A percentile compares a stretch with the other conserved stretches of the same genome.
Conservation (phyloP, 2,329 filamentous ascomycete genomes). For the Aureobasidium sp. region DNA sequence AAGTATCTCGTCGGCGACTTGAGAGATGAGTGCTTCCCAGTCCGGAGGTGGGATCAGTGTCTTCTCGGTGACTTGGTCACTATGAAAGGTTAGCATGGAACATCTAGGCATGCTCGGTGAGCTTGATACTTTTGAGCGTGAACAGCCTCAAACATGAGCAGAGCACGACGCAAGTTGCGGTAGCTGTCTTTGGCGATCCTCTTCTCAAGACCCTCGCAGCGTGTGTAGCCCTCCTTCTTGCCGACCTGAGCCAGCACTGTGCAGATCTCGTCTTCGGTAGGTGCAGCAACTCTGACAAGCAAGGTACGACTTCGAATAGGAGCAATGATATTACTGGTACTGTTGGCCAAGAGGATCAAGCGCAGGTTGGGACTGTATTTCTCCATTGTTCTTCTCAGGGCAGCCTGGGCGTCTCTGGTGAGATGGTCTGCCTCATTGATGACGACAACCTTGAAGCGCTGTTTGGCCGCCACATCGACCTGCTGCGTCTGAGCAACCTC, state of each 20-base stretch:
- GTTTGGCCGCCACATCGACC: conserved; percentile 84
- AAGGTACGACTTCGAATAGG: conserved; percentile 89
- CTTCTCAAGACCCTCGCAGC: conserved; percentile 66
- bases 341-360: conserved; percentile 87
- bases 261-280: conserved; percentile 78
- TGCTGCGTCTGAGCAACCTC: conserved; percentile 98
- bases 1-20: conserved; percentile 90
- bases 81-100: conserved; percentile 33
- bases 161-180: conserved; percentile 77
- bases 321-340: conserved; percentile 97
- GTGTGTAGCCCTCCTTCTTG: conserved; percentile 77
- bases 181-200: conserved; percentile 87
- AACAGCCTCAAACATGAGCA: conserved; percentile 95
- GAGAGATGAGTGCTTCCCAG: conserved; percentile 85
- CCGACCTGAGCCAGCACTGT: conserved; percentile 62
- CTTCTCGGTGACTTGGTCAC: conserved; percentile 80
- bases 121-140: conserved; percentile 84
- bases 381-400: conserved; percentile 93
- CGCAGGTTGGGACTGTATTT: conserved; percentile 96
- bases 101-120: conserved; percentile 26
- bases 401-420: conserved; percentile 89
- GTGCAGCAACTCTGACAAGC: conserved; percentile 84
- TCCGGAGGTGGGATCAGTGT: conserved; percentile 92
- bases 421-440: conserved; percentile 98
- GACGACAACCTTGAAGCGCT: conserved; percentile 96